phyloP scores from a whole-genome alignment of 148 eudicot species.

The Dysphania ambrosioides region DNA sequence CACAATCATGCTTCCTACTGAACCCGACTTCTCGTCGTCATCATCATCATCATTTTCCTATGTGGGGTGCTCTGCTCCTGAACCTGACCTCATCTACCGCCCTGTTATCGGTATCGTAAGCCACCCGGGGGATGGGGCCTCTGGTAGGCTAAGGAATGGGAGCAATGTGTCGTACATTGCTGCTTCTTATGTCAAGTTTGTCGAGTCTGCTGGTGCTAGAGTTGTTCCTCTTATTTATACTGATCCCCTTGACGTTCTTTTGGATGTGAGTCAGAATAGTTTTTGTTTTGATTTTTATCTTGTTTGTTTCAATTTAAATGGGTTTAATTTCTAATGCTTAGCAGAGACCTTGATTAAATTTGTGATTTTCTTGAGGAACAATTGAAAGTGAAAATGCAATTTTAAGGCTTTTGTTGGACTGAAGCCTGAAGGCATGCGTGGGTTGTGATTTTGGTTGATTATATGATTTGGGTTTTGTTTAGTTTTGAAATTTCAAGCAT shows the following conservation, averaged over 20 bases:
- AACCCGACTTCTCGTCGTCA: not conserved
- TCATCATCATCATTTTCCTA: not conserved
- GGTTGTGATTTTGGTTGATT: too few species aligned
- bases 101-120: constrained; percentile 82
- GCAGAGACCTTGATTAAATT: too few species aligned
- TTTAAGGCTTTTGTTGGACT: too few species aligned
- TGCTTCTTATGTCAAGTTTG: constrained; percentile 88
- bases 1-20: constrained; percentile 44
- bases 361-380: too few species aligned
- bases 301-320: too few species aligned
- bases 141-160: constrained; percentile 68
- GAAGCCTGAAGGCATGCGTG: too few species aligned
- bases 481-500: too few species aligned
- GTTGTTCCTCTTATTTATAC: constrained; percentile 85
- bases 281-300: not conserved
- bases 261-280: constrained; percentile 32
- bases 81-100: constrained; percentile 57
- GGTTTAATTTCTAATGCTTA: too few species aligned
- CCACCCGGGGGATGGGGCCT: constrained; percentile 97
- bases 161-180: constrained; percentile 70
- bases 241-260: constrained; percentile 55
- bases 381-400: too few species aligned
- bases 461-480: too few species aligned
- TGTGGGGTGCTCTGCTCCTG: constrained; percentile 58
- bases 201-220: constrained; percentile 89